These are phyloP conservation scores for Plenodomus tracheiphilus DNA, from an alignment of 2,329 filamentous ascomycete genomes.

Conservation along the genomic window DNA sequence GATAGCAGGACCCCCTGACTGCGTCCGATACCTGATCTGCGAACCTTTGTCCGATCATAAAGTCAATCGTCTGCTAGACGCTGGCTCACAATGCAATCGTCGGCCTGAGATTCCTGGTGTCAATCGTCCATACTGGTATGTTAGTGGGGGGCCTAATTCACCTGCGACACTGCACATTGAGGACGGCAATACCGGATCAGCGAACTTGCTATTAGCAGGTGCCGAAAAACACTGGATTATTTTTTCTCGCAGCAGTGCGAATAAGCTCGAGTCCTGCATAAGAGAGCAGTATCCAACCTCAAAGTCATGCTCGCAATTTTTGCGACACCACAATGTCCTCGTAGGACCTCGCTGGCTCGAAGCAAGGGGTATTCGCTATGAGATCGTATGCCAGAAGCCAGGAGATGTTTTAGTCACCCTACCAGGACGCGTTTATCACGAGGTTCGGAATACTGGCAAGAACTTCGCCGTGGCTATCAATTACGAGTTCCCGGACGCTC, in stretches of 20 bases:
- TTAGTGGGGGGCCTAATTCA: slow-evolving; percentile 5
- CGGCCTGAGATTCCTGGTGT: slow-evolving; percentile 7
- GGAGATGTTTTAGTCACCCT: slow-evolving; percentile 12
- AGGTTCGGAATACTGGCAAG: slow-evolving; percentile 9
- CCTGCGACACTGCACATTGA: slow-evolving; percentile 9
- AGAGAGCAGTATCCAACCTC: slow-evolving; percentile 1
- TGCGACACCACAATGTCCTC: slow-evolving; percentile 9
- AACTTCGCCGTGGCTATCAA: slow-evolving; percentile 14
- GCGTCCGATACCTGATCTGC: slow-evolving; percentile 6
- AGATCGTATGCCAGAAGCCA: slow-evolving; percentile 4
- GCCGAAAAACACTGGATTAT: slow-evolving; percentile 14
- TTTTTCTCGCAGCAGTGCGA: slow-evolving; percentile 5
- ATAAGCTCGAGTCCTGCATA: slow-evolving; percentile 5
- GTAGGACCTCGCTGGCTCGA: slow-evolving; percentile 7
- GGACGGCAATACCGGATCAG: slow-evolving; percentile 9
- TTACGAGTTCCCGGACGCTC: slow-evolving; percentile 8
- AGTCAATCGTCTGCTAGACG: slow-evolving; percentile 9
- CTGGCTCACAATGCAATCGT: slow-evolving; percentile 1
- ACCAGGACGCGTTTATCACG: slow-evolving; percentile 7
- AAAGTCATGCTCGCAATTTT: slow-evolving; percentile 9
- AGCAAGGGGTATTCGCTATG: slow-evolving; percentile 8
- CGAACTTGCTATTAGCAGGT: slow-evolving; percentile 11
- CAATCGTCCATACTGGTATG: slow-evolving; percentile 11
- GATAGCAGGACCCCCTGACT: slow-evolving; percentile 1
- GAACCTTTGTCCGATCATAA: slow-evolving; percentile 1